Evolutionary conservation across 1,284 basidiomycete genomes (phyloP), one percentile per base, ranked within the genome.

Genomic region (Ceratobasidium sp.): DNA sequence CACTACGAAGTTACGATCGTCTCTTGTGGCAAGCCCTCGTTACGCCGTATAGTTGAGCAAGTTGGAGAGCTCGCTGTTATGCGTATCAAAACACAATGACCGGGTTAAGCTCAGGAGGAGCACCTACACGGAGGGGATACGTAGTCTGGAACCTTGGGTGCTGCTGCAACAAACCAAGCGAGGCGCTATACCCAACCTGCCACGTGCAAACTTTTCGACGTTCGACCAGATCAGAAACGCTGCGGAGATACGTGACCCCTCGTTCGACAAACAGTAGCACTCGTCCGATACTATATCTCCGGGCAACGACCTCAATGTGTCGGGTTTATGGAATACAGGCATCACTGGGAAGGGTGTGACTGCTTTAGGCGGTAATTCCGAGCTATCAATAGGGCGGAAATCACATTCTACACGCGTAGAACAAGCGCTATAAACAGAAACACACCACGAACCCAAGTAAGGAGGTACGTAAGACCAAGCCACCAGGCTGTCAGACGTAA

Each of bases 181-280:
- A 48, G 67, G 67, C 52, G 82, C 81, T 81, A 81, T 81, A 81
- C 88, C 33, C 33, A 33, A 74, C 64, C 85, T 83, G 0, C 81
- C 81, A 13, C 79, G 80, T 52, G 78, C 80, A 38, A 79, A 80
- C 33, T 79, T 82, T 65, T 79, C 86, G 48, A 82, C 87, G 4
- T 84, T 89, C 20, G 84, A 88, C 62, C 88, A 86, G 38, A 86
- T 92, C 44, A 91, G 90, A 3, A 86, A 89, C 78, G 88, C 90
- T 15, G 88, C 97, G 73, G 89, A 89, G 44, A 92, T 99, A 79
- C 83, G 87, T 23, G 97, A 99, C 82, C 97, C 98, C 0, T 88
- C 94, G 80, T 97, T 98, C 83, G 83, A 88, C 46, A 85, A 92
- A 80, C 97, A 99, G 87, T 99, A 98, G 98, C 97, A 99, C 86